Evolutionary conservation across 768 basidiomycete genomes (phyloP), one percentile per base, ranked within the genome.

Genomic region (Dioszegia aurantiaca): DNA sequence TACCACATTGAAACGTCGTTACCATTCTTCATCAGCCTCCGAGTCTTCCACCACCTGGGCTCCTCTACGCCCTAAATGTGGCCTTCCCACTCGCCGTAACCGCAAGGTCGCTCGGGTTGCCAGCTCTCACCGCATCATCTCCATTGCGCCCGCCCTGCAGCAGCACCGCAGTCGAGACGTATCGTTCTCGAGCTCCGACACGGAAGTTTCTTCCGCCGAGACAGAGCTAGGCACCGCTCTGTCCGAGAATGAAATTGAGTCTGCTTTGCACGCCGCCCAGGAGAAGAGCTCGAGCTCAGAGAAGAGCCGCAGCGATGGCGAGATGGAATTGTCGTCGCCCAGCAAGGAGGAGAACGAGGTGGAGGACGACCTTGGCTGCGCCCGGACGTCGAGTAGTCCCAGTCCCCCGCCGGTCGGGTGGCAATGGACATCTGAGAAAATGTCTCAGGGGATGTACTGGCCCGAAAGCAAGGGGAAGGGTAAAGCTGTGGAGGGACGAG

Each of bases 141-240:
- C 24, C 52, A 43, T 43, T 41, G 30, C 52, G 41, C 41, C 52
- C 28, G 16, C 39, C 23, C 41, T 54, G 10, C 40, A 54, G 39
- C 26, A 41, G 17, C 52, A 54, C 21, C 37, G 52, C 14, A 27
- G 39, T 8, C 26, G 23, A 19, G 52, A 42, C 2, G 2, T 33
- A 21, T 17, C 24, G 24, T 43, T 43, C 30, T 54, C 41, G 39
- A 41, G 39, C 26, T 14, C 24, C 21, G 39, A 41, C 40, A 54
- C 52, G 8, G 52, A 54, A n/a, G 11, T 54, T 16, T 54, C 52
- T 10, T 54, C 52, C 21, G 17, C 26, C 52, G 52, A 54, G 10
- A 43, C 39, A 12, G 52, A 54, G 17, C 40, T 54, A 9, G 52
- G 52, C 24, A 54, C 52, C 8, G 52, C 52, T 21, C 27, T 54